phyloP scores from a whole-genome alignment of 495 filamentous ascomycete species.

The Neurospora sp. region DNA sequence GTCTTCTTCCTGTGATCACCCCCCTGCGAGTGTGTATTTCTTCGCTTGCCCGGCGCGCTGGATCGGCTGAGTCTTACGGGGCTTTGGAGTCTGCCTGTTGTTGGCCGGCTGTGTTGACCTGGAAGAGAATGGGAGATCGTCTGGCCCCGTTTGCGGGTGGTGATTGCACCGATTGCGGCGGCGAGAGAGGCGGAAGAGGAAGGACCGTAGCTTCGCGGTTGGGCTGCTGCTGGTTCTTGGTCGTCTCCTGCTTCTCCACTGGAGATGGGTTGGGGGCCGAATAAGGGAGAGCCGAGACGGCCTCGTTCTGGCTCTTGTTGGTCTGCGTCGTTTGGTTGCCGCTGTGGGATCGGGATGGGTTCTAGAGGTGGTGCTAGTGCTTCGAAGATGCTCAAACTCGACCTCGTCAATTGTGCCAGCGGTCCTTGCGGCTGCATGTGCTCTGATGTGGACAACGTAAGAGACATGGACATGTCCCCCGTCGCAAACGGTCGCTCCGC shows the following conservation, averaged over 20 bases:
- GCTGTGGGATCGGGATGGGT: neutral
- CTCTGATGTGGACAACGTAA: constrained; percentile 54
- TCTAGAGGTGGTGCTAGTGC: constrained; percentile 7
- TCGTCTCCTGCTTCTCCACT: neutral
- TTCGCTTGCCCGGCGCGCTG: constrained; percentile 34
- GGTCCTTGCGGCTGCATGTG: constrained; percentile 66
- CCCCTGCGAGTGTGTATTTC: constrained; percentile 22
- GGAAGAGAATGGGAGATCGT: constrained; percentile 23
- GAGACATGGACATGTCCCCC: constrained; percentile 76
- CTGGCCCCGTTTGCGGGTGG: constrained; percentile 24
- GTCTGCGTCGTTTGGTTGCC: neutral
- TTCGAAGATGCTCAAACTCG: constrained; percentile 18
- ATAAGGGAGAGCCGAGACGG: constrained; percentile 51
- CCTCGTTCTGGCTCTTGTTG: constrained; percentile 17
- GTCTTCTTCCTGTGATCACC: neutral
- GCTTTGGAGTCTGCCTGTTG: constrained; percentile 25
- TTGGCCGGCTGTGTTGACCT: neutral
- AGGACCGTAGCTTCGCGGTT: constrained; percentile 37
- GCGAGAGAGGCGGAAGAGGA: constrained; percentile 37
- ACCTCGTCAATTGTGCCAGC: constrained; percentile 47
- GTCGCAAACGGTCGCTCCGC: constrained; percentile 38
- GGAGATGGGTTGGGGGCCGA: constrained; percentile 13
- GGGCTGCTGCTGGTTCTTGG: neutral
- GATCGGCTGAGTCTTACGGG: constrained; percentile 37
- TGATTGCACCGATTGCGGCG: constrained; percentile 25